Conservation (phyloP, 192 early-diverging fungal genomes). For the Jimgerdemannia lactiflua region DNA sequence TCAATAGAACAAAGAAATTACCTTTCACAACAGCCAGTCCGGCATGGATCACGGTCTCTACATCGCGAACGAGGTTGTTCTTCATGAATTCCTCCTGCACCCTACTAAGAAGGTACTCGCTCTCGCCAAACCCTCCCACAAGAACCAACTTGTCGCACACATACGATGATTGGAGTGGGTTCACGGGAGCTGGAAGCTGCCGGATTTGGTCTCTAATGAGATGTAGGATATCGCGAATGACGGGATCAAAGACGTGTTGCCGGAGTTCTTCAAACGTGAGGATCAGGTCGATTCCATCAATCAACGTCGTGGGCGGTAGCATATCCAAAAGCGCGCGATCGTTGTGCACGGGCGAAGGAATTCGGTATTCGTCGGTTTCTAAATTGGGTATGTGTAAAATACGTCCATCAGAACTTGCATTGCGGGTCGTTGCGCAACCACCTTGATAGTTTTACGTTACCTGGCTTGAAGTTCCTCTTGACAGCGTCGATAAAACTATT, state of each 20-base stretch:
- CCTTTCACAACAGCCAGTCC: background rate
- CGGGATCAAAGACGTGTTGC: background rate
- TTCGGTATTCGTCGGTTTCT: background rate
- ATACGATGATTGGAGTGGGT: background rate
- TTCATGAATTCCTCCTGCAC: background rate
- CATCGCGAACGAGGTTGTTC: background rate
- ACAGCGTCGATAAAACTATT: conserved; percentile 41
- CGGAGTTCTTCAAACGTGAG: background rate
- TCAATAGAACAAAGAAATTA: background rate
- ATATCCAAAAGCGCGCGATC: background rate
- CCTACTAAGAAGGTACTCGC: background rate
- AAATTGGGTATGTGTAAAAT: background rate
- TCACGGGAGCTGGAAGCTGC: background rate
- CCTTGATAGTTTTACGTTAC: background rate
- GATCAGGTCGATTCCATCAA: background rate
- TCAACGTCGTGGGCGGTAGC: background rate
- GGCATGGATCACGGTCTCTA: background rate
- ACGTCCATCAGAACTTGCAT: background rate
- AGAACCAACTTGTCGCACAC: background rate
- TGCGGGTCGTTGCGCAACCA: background rate
- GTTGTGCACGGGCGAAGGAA: background rate
- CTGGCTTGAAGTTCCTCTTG: conserved; percentile 15
- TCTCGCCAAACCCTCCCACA: background rate
- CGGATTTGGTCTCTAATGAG: background rate
- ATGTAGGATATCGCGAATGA: background rate